Evolutionary conservation across 2,329 filamentous ascomycete species (phyloP).

Genomic region (Fusarium scirpi): DNA sequence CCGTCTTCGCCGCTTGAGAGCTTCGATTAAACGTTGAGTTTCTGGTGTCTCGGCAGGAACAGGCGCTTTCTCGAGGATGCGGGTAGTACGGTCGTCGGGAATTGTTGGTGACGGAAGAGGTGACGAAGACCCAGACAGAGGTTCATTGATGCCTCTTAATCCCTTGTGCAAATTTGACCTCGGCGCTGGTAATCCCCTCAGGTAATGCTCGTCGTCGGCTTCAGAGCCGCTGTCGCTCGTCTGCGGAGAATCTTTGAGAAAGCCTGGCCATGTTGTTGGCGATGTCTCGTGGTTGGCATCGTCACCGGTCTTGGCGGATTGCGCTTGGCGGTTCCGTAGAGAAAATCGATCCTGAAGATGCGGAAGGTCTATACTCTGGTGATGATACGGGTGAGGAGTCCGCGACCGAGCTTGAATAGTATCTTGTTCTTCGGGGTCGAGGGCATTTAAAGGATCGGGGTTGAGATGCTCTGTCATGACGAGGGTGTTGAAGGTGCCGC

Average conservation of each 20-base stretch:
- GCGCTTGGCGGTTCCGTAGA: conserved; percentile 40
- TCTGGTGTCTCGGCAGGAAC: conserved; percentile 28
- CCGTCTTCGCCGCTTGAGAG: conserved; percentile 59
- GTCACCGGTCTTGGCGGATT: conserved; percentile 31
- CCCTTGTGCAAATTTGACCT: conserved; percentile 81
- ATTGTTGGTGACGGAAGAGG: conserved; percentile 64
- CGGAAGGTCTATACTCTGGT: conserved; percentile 67
- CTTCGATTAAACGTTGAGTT: conserved; percentile 41
- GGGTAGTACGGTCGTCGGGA: conserved; percentile 57
- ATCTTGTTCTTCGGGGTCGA: conserved; percentile 54
- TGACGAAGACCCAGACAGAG: conserved; percentile 66
- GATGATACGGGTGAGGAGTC: conserved; percentile 77
- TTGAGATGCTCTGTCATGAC: conserved; percentile 62
- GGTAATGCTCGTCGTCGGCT: conserved; percentile 91
- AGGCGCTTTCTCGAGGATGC: conserved; percentile 36
- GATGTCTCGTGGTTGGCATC: conserved; percentile 42
- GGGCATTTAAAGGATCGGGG: conserved; percentile 50
- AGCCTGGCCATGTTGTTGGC: conserved; percentile 45
- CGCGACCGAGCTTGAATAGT: conserved; percentile 65
- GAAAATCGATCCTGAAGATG: conserved; percentile 60
- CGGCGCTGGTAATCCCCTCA: conserved; percentile 87
- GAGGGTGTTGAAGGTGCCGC: conserved; percentile 42
- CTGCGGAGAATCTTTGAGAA: conserved; percentile 66
- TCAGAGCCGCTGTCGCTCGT: conserved; percentile 93
- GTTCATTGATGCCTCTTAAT: conserved; percentile 71